phyloP scores from a whole-genome alignment of 2,329 filamentous ascomycete genomes.

The Curvularia eragrostidis region DNA sequence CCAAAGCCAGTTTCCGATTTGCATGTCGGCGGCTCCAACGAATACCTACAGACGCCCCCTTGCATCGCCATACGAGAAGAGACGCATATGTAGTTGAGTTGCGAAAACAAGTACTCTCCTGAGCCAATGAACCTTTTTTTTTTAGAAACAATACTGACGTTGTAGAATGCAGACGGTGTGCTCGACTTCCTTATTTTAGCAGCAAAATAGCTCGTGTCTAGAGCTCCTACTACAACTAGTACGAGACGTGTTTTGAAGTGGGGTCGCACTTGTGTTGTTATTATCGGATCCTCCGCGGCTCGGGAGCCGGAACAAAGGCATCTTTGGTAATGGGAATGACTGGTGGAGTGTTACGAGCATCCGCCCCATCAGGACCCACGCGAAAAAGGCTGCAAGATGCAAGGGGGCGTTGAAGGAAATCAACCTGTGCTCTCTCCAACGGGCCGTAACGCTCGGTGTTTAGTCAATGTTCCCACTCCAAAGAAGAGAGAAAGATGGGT shows the following conservation, averaged over 20 bases:
- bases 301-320: not conserved
- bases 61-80: conserved; percentile 1
- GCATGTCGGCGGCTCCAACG: not conserved
- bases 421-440: not conserved
- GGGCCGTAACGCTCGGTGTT: not conserved
- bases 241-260: not conserved
- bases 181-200: not conserved
- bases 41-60: not conserved
- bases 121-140: not conserved
- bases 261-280: not conserved
- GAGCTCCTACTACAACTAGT: not conserved
- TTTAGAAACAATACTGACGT: not conserved
- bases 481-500: not conserved
- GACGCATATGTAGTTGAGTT: conserved; percentile 9
- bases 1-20: not conserved
- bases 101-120: not conserved
- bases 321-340: not conserved
- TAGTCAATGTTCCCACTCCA: not conserved
- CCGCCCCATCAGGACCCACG: not conserved
- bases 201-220: not conserved
- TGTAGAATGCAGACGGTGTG: not conserved
- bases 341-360: not conserved
- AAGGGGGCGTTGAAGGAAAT: not conserved
- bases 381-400: not conserved
- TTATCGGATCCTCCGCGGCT: not conserved